Evolutionary conservation across 176 grass and related monocot species (phyloP).

Genomic region (Avena sativa): DNA sequence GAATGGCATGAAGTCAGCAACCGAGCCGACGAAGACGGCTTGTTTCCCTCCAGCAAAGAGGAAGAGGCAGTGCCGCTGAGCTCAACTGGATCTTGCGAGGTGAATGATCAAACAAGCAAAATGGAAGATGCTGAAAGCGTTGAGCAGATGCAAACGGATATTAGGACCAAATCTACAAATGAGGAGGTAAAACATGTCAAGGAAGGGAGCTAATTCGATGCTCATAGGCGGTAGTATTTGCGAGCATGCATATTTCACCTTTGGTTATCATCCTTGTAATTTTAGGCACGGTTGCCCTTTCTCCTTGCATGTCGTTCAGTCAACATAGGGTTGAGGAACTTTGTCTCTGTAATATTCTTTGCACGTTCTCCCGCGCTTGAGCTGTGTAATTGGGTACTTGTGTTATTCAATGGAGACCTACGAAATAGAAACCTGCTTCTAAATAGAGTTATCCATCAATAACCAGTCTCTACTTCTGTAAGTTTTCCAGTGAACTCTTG

Average conservation of each 20-base stretch:
- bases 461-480: conserved; percentile 54
- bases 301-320: conserved; percentile 21
- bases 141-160: conserved; percentile 19
- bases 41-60: conserved; percentile 16
- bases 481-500: background rate
- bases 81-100: conserved; percentile 15
- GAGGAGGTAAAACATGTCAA: conserved; percentile 12
- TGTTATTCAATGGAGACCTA: conserved; percentile 22
- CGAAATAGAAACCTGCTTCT: conserved; percentile 24
- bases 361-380: conserved; percentile 17
- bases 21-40: background rate
- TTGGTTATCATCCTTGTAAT: conserved; percentile 38
- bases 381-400: conserved; percentile 5
- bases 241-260: background rate
- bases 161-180: background rate
- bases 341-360: conserved; percentile 33
- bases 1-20: conserved; percentile 49
- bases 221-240: background rate
- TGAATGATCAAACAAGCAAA: background rate
- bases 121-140: background rate
- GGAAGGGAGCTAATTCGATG: conserved; percentile 35
- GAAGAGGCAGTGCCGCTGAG: conserved; percentile 9
- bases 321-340: conserved; percentile 42
- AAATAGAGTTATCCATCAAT: conserved; percentile 51
- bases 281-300: background rate